phyloP scores from a whole-genome alignment of 2,329 filamentous ascomycete species.

The Aspergillus pseudoviridinutans region DNA sequence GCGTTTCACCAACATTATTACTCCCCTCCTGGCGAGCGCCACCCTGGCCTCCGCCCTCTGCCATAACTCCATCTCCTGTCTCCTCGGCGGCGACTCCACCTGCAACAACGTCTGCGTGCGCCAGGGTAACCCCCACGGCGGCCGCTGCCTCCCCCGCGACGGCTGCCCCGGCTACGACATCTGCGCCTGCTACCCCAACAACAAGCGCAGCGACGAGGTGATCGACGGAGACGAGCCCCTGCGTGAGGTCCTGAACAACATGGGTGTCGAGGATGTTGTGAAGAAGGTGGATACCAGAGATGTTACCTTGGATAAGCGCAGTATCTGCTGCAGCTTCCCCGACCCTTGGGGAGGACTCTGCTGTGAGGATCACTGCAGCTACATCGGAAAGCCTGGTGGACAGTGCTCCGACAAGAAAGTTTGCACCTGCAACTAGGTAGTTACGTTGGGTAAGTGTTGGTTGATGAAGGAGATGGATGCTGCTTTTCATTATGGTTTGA shows the following conservation, averaged over 20 bases:
- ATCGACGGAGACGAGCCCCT: constrained; percentile 1
- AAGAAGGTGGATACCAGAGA: not conserved
- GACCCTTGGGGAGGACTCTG: not conserved
- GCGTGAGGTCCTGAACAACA: not conserved
- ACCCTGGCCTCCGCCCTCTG: not conserved
- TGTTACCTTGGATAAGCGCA: not conserved
- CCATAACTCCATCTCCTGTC: constrained; percentile 2
- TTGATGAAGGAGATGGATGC: not conserved
- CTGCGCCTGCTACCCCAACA: constrained; percentile 3
- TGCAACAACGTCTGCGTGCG: constrained; percentile 3
- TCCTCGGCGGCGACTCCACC: not conserved
- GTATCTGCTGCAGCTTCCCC: constrained; percentile 1
- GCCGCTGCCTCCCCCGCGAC: constrained; percentile 3
- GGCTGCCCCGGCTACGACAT: constrained; percentile 3
- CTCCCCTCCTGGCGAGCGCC: not conserved
- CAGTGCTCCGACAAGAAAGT: constrained; percentile 1
- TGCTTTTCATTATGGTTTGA: not conserved
- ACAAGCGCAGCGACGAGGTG: constrained; percentile 1
- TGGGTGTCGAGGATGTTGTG: not conserved
- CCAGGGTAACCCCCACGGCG: constrained; percentile 1
- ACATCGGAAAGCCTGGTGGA: constrained; percentile 2
- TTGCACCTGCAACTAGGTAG: not conserved
- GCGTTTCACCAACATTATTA: too few species aligned
- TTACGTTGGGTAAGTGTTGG: not conserved
- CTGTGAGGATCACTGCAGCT: constrained; percentile 1